Evolutionary conservation across 805 yeast genomes (phyloP).

Genomic region (Nakazawaea anatomiae): DNA sequence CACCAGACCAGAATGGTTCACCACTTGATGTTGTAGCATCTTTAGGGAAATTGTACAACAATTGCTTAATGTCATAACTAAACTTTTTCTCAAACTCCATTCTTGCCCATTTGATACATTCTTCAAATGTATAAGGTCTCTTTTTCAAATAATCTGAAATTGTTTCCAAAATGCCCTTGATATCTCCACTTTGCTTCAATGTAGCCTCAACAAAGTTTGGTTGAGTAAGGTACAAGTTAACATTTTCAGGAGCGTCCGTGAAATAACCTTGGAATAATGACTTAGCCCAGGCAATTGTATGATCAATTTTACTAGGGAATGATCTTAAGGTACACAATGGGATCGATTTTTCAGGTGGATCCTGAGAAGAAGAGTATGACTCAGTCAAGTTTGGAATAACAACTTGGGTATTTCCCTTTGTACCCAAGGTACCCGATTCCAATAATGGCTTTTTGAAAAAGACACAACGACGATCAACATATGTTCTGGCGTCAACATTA

Average conservation of each 20-base stretch:
- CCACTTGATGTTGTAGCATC: slow-evolving; percentile 90
- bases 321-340: slow-evolving; percentile 96
- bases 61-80: slow-evolving; percentile 81
- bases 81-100: slow-evolving; percentile 79
- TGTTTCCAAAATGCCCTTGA: slow-evolving; percentile 79
- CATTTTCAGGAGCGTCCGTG: slow-evolving; percentile 87
- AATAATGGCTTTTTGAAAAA: slow-evolving; percentile 85
- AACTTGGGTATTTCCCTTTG: slow-evolving; percentile 97
- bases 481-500: slow-evolving; percentile 96
- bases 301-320: slow-evolving; percentile 97
- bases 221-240: slow-evolving; percentile 83
- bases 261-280: slow-evolving; percentile 89
- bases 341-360: slow-evolving; percentile 97
- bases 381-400: slow-evolving; percentile 91
- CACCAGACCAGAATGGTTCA: slow-evolving; percentile 96
- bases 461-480: slow-evolving; percentile 95
- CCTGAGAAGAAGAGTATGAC: slow-evolving; percentile 92
- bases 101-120: slow-evolving; percentile 95
- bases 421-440: slow-evolving; percentile 97
- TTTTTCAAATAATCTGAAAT: slow-evolving; percentile 67
- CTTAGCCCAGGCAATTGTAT: slow-evolving; percentile 99
- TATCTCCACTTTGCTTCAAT: slow-evolving; percentile 88
- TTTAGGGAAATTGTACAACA: slow-evolving; percentile 88
- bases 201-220: slow-evolving; percentile 90
- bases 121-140: slow-evolving; percentile 87